Conservation (phyloP, 2,329 filamentous ascomycete species). For the Juglanconis sp. region DNA sequence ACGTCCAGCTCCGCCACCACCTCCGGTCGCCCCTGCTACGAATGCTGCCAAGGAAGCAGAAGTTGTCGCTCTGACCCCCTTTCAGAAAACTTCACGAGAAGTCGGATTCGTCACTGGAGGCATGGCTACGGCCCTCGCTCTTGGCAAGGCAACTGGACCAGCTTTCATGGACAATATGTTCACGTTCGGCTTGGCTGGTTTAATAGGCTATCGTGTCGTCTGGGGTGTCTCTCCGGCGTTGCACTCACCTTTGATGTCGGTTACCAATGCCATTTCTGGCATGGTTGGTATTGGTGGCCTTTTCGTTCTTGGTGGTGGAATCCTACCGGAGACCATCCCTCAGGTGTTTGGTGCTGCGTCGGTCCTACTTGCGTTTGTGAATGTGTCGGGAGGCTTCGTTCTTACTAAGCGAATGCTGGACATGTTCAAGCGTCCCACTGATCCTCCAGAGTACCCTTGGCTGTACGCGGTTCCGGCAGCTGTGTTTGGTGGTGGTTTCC, state of each 20-base stretch:
- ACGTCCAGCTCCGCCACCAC: slow-evolving; percentile 59
- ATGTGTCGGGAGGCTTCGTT: slow-evolving; percentile 84
- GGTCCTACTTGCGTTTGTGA: slow-evolving; percentile 82
- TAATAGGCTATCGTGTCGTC: slow-evolving; percentile 84
- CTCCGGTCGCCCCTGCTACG: slow-evolving; percentile 49
- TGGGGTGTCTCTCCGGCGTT: slow-evolving; percentile 83
- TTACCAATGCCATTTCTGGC: slow-evolving; percentile 87
- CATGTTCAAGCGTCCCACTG: slow-evolving; percentile 84
- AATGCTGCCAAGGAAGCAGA: slow-evolving; percentile 54
- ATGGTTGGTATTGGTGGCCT: slow-evolving; percentile 88
- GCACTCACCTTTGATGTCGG: slow-evolving; percentile 87
- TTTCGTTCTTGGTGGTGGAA: slow-evolving; percentile 84
- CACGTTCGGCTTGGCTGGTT: slow-evolving; percentile 76
- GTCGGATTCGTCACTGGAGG: slow-evolving; percentile 72
- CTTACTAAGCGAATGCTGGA: slow-evolving; percentile 93
- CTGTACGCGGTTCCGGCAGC: slow-evolving; percentile 75
- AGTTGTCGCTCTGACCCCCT: slow-evolving; percentile 70
- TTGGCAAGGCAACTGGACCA: slow-evolving; percentile 78
- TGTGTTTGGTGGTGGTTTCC: slow-evolving; percentile 75
- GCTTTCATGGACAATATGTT: slow-evolving; percentile 87
- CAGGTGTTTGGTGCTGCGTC: slow-evolving; percentile 75
- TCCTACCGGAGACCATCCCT: slow-evolving; percentile 72
- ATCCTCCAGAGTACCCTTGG: slow-evolving; percentile 86
- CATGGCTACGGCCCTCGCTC: slow-evolving; percentile 70
- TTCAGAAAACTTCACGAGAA: slow-evolving; percentile 75